Evolutionary conservation across 257 asterid genomes (phyloP).

Genomic region (Solanum neorickii): DNA sequence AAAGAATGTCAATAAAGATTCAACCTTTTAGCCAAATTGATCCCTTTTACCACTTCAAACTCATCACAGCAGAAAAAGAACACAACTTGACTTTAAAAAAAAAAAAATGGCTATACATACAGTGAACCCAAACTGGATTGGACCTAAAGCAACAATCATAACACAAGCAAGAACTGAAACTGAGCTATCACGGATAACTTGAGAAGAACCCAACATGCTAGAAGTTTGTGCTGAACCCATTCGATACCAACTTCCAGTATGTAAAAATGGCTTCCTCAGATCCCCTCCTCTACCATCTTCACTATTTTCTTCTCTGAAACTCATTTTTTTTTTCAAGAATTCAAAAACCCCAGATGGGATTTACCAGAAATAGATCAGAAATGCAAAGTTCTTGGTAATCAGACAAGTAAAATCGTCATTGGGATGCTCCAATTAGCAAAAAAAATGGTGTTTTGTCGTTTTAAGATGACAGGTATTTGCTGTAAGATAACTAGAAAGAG

Average conservation of each 20-base stretch:
- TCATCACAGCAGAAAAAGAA: neutral
- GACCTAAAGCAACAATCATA: slow-evolving; percentile 84
- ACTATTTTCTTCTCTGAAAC: slow-evolving; percentile 64
- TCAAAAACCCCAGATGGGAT: neutral
- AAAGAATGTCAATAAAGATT: neutral
- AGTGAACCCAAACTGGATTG: slow-evolving; percentile 88
- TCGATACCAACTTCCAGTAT: slow-evolving; percentile 91
- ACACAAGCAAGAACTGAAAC: slow-evolving; percentile 84
- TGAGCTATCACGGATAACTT: slow-evolving; percentile 62
- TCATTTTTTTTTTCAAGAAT: slow-evolving; percentile 26
- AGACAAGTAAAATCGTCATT: neutral
- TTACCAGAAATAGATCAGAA: neutral
- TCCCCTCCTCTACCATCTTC: slow-evolving; percentile 48
- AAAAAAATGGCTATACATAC: slow-evolving; percentile 16
- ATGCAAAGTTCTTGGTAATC: neutral
- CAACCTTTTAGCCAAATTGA: neutral
- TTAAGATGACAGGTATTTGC: neutral
- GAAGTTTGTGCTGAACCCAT: slow-evolving; percentile 79
- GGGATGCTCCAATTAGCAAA: neutral
- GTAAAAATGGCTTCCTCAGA: slow-evolving; percentile 80
- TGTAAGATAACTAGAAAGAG: neutral
- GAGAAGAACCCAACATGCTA: slow-evolving; percentile 71
- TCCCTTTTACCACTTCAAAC: neutral
- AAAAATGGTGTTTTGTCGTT: neutral
- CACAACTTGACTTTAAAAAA: neutral